A percentile compares a stretch with the other conserved stretches of the same genome.
Conservation (phyloP, 345 rosid species). For the Eutrema japonicum region DNA sequence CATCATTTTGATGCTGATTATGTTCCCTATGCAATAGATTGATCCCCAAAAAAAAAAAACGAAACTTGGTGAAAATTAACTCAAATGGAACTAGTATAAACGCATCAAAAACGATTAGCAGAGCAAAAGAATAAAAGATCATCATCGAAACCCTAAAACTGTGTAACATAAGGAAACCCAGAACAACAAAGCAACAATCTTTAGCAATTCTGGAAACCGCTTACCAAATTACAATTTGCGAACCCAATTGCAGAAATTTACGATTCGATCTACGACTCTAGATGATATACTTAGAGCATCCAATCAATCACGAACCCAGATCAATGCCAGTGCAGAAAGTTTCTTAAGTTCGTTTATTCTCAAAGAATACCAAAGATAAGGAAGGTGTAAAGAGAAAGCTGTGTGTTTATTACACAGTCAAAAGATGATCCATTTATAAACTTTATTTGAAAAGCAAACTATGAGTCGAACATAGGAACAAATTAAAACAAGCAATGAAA, state of each 20-base stretch:
- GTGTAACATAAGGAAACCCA: not conserved
- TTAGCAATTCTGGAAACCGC: not conserved
- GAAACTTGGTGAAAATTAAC: not conserved
- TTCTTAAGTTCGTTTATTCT: too few relatives aligned
- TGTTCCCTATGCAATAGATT: not conserved
- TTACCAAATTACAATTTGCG: slow-evolving; percentile 5
- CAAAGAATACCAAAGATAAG: too few relatives aligned
- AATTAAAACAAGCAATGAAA: too few relatives aligned
- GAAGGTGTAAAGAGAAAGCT: too few relatives aligned
- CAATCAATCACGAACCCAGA: slow-evolving; percentile 16
- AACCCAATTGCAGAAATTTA: slow-evolving; percentile 11
- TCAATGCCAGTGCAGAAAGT: slow-evolving; percentile 22
- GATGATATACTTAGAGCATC: not conserved
- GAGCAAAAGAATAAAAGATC: not conserved
- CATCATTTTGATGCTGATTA: slow-evolving; percentile 36
- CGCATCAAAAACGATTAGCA: not conserved
- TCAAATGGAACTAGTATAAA: not conserved
- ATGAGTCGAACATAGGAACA: too few relatives aligned
- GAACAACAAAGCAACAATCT: slow-evolving; percentile 14
- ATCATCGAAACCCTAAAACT: slow-evolving; percentile 17
- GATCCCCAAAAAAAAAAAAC: not conserved
- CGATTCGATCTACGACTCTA: slow-evolving; percentile 22
- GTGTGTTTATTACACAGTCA: too few relatives aligned
- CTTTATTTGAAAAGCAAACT: too few relatives aligned
- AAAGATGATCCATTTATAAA: too few relatives aligned